Percentiles rank a stretch among this genome's conserved stretches.
phyloP scores from a whole-genome alignment of 345 rosid species.

The Microthlaspi erraticum region DNA sequence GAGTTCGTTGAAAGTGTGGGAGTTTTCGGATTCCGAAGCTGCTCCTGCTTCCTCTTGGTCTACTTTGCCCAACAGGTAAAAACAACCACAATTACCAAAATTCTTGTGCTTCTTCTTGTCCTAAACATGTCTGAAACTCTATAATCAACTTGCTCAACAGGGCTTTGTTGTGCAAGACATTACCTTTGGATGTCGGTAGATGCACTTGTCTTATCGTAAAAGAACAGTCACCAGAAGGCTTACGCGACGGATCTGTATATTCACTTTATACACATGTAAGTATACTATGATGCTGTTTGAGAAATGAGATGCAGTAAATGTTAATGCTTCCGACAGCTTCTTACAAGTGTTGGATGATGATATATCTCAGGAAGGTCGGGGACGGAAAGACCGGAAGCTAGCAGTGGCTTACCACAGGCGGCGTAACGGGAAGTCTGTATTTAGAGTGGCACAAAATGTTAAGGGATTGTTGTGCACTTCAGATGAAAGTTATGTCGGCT shows the following conservation, averaged over 20 bases:
- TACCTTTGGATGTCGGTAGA: conserved; percentile 88
- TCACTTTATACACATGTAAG: conserved; percentile 87
- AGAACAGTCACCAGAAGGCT: conserved; percentile 62
- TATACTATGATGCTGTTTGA: not conserved
- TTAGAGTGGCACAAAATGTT: conserved; percentile 64
- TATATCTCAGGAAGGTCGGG: conserved; percentile 81
- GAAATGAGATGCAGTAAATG: not conserved
- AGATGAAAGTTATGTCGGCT: conserved; percentile 79
- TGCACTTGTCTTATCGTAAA: conserved; percentile 87
- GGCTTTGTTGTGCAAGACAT: conserved; percentile 78
- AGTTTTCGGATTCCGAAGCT: conserved; percentile 88
- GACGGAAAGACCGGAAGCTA: conserved; percentile 82
- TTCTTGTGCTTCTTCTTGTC: conserved; percentile 1
- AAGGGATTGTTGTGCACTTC: conserved; percentile 66
- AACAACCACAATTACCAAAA: not conserved
- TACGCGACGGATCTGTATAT: conserved; percentile 62
- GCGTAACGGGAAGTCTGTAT: conserved; percentile 70
- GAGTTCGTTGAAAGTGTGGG: conserved; percentile 78
- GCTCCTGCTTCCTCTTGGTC: conserved; percentile 99
- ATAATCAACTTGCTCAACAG: conserved; percentile 45
- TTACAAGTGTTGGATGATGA: conserved; percentile 26
- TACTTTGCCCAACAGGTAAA: conserved; percentile 79
- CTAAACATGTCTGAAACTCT: conserved; percentile 7
- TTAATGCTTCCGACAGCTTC: conserved; percentile 2
- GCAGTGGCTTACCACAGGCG: conserved; percentile 80